Percentiles rank a stretch among this genome's conserved stretches.
Conservation (phyloP, 495 filamentous ascomycete species). For the Aspergillus egyptiacus region DNA sequence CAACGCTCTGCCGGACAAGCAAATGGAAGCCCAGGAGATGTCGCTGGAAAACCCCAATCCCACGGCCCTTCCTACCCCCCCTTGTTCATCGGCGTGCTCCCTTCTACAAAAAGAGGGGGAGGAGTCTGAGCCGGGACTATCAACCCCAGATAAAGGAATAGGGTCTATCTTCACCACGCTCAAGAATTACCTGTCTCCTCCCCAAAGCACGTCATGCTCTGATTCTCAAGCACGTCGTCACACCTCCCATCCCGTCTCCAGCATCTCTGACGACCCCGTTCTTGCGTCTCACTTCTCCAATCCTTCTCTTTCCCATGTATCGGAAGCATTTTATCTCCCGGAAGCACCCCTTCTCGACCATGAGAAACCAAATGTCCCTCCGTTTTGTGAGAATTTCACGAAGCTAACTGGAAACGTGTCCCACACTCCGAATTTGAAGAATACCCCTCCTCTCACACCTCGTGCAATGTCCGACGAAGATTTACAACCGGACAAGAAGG, state of each 20-base stretch:
- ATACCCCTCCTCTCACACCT: constrained; percentile 80
- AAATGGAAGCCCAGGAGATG: constrained; percentile 19
- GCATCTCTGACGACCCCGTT: constrained; percentile 61
- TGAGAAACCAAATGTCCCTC: constrained; percentile 45
- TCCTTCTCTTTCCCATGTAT: constrained; percentile 52
- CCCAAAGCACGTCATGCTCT: constrained; percentile 22
- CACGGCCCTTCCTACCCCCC: constrained; percentile 38
- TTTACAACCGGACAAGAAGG: constrained; percentile 32
- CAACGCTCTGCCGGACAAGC: constrained; percentile 15
- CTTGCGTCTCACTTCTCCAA: constrained; percentile 71
- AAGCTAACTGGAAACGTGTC: constrained; percentile 81
- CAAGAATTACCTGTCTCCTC: constrained; percentile 39
- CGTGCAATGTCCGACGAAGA: constrained; percentile 70
- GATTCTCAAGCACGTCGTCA: constrained; percentile 46
- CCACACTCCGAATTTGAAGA: constrained; percentile 64
- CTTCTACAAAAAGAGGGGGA: constrained; percentile 41
- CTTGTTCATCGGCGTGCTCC: constrained; percentile 36
- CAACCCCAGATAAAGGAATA: constrained; percentile 31
- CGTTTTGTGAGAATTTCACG: constrained; percentile 63
- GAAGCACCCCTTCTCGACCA: constrained; percentile 46
- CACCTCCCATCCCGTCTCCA: constrained; percentile 54
- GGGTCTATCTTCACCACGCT: constrained; percentile 37
- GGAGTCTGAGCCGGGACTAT: constrained; percentile 30
- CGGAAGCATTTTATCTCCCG: constrained; percentile 53
- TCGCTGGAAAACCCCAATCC: constrained; percentile 23